Conservation (phyloP, 2,329 filamentous ascomycete genomes). For the Chaetomium globosum region DNA sequence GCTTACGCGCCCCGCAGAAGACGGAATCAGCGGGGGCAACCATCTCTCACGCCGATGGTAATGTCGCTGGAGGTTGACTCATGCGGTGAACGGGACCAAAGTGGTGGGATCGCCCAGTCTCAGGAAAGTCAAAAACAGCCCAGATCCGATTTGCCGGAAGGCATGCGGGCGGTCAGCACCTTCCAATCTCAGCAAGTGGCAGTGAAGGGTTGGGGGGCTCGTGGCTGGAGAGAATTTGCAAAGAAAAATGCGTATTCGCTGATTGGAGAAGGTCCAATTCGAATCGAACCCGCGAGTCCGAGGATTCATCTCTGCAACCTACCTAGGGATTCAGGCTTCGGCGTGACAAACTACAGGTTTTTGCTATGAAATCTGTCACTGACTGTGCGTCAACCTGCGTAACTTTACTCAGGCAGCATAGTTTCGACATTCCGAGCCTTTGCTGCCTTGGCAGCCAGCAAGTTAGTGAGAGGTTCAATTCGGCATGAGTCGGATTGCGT, state of each 20-base stretch:
- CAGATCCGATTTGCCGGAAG: conserved; percentile 14
- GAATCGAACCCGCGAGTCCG: not conserved
- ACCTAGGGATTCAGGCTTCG: too few relatives aligned
- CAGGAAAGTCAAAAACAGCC: not conserved
- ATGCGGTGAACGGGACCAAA: conserved; percentile 27
- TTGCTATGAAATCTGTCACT: too few relatives aligned
- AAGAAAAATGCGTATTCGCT: not conserved
- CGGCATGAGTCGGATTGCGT: too few relatives aligned
- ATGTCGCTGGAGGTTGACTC: conserved; percentile 27
- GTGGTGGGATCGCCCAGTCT: conserved; percentile 7
- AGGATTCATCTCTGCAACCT: not conserved
- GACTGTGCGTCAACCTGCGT: too few relatives aligned
- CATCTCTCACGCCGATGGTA: conserved; percentile 3
- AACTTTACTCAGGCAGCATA: too few relatives aligned
- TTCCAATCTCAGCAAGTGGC: conserved; percentile 12
- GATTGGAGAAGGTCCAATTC: not conserved
- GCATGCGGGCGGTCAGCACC: conserved; percentile 3
- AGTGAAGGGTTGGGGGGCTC: not conserved
- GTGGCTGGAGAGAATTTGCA: not conserved
- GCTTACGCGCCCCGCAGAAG: not conserved
- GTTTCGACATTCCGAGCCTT: too few relatives aligned
- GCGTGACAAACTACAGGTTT: too few relatives aligned
- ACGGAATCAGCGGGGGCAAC: not conserved
- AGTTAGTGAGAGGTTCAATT: too few relatives aligned
- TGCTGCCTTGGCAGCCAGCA: too few relatives aligned